phyloP scores from a whole-genome alignment of 495 filamentous ascomycete genomes.

The Podospora australis region DNA sequence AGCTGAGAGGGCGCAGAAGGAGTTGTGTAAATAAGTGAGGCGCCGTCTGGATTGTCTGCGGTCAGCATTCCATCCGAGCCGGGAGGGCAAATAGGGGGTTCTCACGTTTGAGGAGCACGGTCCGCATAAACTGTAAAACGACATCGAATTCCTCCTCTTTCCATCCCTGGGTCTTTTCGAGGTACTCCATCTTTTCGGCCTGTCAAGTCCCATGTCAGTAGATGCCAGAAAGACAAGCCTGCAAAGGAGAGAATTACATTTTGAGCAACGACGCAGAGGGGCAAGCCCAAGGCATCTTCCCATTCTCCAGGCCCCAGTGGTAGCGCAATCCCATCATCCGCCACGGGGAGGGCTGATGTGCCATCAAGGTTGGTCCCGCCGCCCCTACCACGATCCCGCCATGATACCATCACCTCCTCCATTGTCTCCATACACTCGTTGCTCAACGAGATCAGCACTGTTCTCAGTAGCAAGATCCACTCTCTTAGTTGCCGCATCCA shows the following conservation, averaged over 20 bases:
- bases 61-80: constrained; percentile 4
- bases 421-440: constrained; percentile 70
- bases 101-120: constrained; percentile 79
- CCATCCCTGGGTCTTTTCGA: constrained; percentile 85
- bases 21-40: constrained; percentile 84
- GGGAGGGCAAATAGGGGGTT: constrained; percentile 7
- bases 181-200: constrained; percentile 81
- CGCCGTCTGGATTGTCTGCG: constrained; percentile 59
- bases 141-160: constrained; percentile 92
- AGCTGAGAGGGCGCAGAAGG: constrained; percentile 72
- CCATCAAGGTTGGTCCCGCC: constrained; percentile 46
- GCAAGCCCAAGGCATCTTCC: constrained; percentile 84
- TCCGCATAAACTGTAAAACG: constrained; percentile 80
- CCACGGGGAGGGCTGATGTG: constrained; percentile 34
- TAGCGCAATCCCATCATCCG: constrained; percentile 59
- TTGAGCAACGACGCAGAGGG: constrained; percentile 88
- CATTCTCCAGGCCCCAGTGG: constrained; percentile 87
- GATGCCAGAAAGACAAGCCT: background rate
- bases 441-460: constrained; percentile 66
- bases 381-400: constrained; percentile 53
- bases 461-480: constrained; percentile 77
- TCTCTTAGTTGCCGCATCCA: constrained; percentile 83
- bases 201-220: constrained; percentile 33
- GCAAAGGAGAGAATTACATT: constrained; percentile 53
- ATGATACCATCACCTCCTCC: constrained; percentile 70